phyloP scores from a whole-genome alignment of 805 yeast species.

The Wickerhamomyces kurtzmanii region DNA sequence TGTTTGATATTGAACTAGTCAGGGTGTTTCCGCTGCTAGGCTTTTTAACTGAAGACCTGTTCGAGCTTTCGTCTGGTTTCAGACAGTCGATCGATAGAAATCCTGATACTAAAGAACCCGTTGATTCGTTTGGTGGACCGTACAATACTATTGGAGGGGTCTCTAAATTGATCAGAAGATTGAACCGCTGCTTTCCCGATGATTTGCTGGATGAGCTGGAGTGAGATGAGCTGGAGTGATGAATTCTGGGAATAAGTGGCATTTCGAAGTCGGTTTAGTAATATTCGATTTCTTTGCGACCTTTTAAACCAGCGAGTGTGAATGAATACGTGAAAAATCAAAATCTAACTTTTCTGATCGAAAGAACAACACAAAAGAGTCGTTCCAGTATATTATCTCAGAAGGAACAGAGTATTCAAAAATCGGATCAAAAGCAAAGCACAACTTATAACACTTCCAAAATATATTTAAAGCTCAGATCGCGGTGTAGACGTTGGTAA shows the following conservation, averaged over 20 bases:
- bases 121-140: constrained; percentile 67
- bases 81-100: constrained; percentile 49
- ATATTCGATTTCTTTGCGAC: background rate
- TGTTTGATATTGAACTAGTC: constrained; percentile 9
- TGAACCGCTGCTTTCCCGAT: constrained; percentile 24
- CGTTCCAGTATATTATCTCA: too few relatives aligned
- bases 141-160: constrained; percentile 87
- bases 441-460: too few relatives aligned
- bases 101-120: constrained; percentile 85
- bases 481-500: too few relatives aligned
- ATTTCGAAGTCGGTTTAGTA: background rate
- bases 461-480: too few relatives aligned
- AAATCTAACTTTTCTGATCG: too few relatives aligned
- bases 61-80: constrained; percentile 15
- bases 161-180: constrained; percentile 58
- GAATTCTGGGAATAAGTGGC: too few relatives aligned
- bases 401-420: too few relatives aligned
- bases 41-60: constrained; percentile 7
- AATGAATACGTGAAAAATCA: too few relatives aligned
- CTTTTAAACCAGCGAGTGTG: too few relatives aligned
- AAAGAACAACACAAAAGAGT: too few relatives aligned
- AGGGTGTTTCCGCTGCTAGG: constrained; percentile 3
- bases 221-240: background rate
- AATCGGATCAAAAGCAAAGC: too few relatives aligned
- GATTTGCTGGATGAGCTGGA: background rate